Evolutionary conservation across 495 filamentous ascomycete genomes (phyloP), one percentile per base, ranked within the genome.

Genomic region (Aspergillus ellipticus): DNA sequence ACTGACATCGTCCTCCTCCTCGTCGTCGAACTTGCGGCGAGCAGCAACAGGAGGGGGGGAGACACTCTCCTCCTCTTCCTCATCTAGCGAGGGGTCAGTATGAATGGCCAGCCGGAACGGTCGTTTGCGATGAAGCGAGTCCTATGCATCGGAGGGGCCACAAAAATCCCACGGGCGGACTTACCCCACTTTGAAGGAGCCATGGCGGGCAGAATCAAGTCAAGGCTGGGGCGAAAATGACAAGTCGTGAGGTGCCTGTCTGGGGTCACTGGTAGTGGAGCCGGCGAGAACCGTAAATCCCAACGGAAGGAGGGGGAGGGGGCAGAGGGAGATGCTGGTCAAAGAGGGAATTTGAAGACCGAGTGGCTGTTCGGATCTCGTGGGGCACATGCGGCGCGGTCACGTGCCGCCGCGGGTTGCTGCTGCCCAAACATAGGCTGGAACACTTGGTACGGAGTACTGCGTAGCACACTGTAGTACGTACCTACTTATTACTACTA

Each of bases 1-100:
- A 52, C 82, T 68, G 83, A 93, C 92, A 73, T 97, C 92, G 45
- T 94, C 92, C 29, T 85, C 89, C 70, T 96, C 92, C 66, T 97
- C 93, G 64, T 99, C 94, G 60, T 95, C 92, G 64, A 94, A 97
- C 69, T 81, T 71, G 61, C 86, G 82, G 54, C 82, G 78, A 35
- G 79, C 73, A 42, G 76, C 79, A 20, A 80, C 74, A 37, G 85
- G 81, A 41, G 90, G 82, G 42, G 87, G 84, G 19, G 83, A 77
- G 66, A 76, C 79, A 45, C 81, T 83, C 55, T 87, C 85, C 53
- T 81, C 83, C 55, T 90, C 83, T 52, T 90, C 83, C 55, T 91
- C 87, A 51, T 92, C 88, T 78, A 37, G 51, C 15, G 13, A 24
- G 29, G 9, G 20, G 19, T 58, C 28, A 63, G 42, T 55, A 8